Conservation (phyloP, 2,329 filamentous ascomycete genomes). For the Diaporthe helianthi region DNA sequence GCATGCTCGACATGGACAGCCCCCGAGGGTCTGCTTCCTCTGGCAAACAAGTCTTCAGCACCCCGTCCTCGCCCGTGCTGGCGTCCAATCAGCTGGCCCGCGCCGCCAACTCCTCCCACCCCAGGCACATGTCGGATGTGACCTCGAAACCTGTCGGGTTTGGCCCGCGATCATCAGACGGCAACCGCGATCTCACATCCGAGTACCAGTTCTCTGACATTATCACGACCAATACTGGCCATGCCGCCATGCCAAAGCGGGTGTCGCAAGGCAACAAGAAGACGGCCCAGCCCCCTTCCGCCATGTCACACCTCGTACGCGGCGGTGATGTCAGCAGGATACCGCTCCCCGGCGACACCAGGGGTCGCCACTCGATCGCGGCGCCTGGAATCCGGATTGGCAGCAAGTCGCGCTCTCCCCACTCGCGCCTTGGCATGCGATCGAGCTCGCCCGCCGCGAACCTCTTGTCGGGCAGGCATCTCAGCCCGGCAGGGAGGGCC, state of each 20-base stretch:
- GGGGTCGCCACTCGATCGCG: constrained; percentile 49
- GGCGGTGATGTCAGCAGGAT: constrained; percentile 58
- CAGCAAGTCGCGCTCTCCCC: constrained; percentile 62
- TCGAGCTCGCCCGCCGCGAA: constrained; percentile 54
- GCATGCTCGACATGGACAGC: constrained; percentile 66
- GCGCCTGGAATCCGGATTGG: constrained; percentile 44
- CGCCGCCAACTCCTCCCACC: constrained; percentile 44
- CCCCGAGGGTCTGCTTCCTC: constrained; percentile 48
- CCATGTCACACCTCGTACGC: constrained; percentile 62
- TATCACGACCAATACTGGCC: constrained; percentile 58
- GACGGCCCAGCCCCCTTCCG: constrained; percentile 41
- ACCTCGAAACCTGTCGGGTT: constrained; percentile 56
- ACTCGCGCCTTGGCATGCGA: constrained; percentile 55
- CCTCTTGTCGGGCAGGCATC: constrained; percentile 42
- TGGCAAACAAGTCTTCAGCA: constrained; percentile 56
- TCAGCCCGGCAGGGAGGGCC: constrained; percentile 49
- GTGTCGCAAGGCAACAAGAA: constrained; percentile 55
- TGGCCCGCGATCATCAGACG: constrained; percentile 48
- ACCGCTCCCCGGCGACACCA: constrained; percentile 53
- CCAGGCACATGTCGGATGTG: constrained; percentile 64
- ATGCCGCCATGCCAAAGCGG: constrained; percentile 55
- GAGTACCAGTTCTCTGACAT: constrained; percentile 70
- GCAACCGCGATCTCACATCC: constrained; percentile 52
- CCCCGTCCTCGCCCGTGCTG: constrained; percentile 53
- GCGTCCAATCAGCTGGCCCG: constrained; percentile 47